Base-by-base conservation (phyloP, 108 stramenopile species). In the Cyclotella cryptica region DNA sequence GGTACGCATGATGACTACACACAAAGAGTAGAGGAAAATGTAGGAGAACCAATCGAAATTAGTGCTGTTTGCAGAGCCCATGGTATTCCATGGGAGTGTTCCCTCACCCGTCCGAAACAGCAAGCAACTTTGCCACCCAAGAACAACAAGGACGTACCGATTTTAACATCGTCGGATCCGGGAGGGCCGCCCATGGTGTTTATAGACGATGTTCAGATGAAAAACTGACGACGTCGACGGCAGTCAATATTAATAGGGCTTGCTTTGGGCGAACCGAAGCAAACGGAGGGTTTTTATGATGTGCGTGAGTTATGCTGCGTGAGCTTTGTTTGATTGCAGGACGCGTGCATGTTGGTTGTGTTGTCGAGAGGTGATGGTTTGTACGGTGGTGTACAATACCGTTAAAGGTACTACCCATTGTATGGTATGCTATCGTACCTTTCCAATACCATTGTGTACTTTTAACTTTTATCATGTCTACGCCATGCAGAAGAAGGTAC, bases 171-270 rank as follows among this genome's bases (percentile, higher is more conserved):
- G 89, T 95, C 93, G 72, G 84, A 85, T 71, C 68, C 71, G 22
- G 96, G 92, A 86, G 96, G 96, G 90, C 91, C 91, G 92, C 96
- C 96, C 96, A 96, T 96, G 95, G 88, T 96, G 90, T 96, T 96
- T 96, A 96, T 72, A 96, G 87, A 89, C 92, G 96, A 96, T 96
- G 96, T 86, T 80, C 88, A 79, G 68, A 75, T 72, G 2, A 35
- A 79, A 63, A 77, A 67, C 61, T 71, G 79, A 86, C 78, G 61
- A 86, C 82, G 82, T 67, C 75, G 65, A 73, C 82, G 76, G 81
- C 75, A 68, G 60, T 55, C 11, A 58, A 57, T 63, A 35, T 35
- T 53, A 7, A n/a, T 19, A 12, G 27, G 40, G 13, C 13, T 29
- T 52, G 59, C 67, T 60, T 68, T 61, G 57, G 57, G 26, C 27